Evolutionary conservation across 2,329 filamentous ascomycete genomes (phyloP), one percentile per base, ranked within the genome.

Genomic region (Fusarium fujikuroi): DNA sequence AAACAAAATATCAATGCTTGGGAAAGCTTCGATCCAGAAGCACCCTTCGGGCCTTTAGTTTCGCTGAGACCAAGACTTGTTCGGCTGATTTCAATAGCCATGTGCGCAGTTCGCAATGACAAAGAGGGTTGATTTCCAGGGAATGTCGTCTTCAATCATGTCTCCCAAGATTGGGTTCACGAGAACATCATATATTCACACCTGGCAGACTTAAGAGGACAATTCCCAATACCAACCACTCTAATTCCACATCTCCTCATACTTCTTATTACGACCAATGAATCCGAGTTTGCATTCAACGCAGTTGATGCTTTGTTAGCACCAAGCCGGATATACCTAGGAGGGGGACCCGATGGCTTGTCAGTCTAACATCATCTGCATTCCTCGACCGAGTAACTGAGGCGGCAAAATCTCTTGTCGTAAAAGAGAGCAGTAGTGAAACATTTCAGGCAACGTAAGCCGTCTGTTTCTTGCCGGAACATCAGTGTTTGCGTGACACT

Each of bases 11-110:
- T 19, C 43, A 46, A 14, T 12, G 43, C 43, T 46, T 46, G 43
- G 43, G 43, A 46, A 25, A 28, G 11, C 12, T 21, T 28, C 11
- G 23, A 95, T 72, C 92, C 92, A 0, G 84, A 91, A 8, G 88
- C 84, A 7, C 91, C 92, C 1, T 78, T 92, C 10, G 85, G 89
- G 3, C 86, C 14, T 94, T 92, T 78, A 90, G 88, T 61, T 92
- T 95, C 73, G 91, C 91, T 2, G 88, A 93, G 77, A 81, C 83
- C 23, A 90, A 87, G 52, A 91, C 88, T 47, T 67, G 80, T 91
- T 16, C 83, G 86, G 3, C 86, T 0, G 92, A 94, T 69, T 83
- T 94, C 5, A 84, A 89, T 7, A 82, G 84, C 5, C 86, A 89
- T 66, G 63, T 72, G 25, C n/a, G 15, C 23, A 66, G 43, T 25